Evolutionary conservation across 805 yeast genomes (phyloP).

Genomic region (Saccharomycopsis fodiens): DNA sequence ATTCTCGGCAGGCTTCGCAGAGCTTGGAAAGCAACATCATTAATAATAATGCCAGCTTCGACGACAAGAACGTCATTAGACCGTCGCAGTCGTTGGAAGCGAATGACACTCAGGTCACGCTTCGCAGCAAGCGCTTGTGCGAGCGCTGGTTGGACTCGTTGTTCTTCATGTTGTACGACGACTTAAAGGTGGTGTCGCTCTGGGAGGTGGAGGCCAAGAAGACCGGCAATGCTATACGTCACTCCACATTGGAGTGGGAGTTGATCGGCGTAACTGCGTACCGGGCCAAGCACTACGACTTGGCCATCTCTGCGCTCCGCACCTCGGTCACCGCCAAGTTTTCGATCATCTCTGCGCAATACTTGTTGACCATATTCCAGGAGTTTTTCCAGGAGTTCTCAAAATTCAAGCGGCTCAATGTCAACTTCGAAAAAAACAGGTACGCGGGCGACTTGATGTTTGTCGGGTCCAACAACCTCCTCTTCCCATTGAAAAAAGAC

Average conservation of each 20-base stretch:
- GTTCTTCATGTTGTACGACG: constrained; percentile 30
- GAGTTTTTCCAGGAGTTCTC: constrained; percentile 24
- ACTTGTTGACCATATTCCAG: constrained; percentile 41
- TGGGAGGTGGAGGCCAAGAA: constrained; percentile 24
- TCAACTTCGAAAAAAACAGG: constrained; percentile 17
- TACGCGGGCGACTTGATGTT: constrained; percentile 16
- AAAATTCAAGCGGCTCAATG: constrained; percentile 24
- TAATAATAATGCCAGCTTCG: constrained; percentile 9
- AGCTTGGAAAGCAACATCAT: constrained; percentile 3
- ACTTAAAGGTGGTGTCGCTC: constrained; percentile 27
- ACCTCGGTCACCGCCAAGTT: constrained; percentile 52
- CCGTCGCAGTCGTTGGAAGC: constrained; percentile 2
- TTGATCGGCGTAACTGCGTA: constrained; percentile 51
- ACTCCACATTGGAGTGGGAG: constrained; percentile 70
- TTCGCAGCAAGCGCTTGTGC: constrained; percentile 49
- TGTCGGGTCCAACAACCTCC: constrained; percentile 23
- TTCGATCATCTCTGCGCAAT: constrained; percentile 49
- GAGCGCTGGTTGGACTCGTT: constrained; percentile 66
- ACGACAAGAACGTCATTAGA: constrained; percentile 1
- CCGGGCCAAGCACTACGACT: constrained; percentile 40
- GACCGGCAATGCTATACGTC: constrained; percentile 30
- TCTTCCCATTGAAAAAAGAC: constrained; percentile 20
- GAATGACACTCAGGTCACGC: constrained; percentile 9
- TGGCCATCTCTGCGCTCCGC: constrained; percentile 44
- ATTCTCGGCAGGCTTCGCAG: constrained; percentile 20